Conservation (phyloP, 2,329 filamentous ascomycete species). For the Phialemonium atrogriseum region DNA sequence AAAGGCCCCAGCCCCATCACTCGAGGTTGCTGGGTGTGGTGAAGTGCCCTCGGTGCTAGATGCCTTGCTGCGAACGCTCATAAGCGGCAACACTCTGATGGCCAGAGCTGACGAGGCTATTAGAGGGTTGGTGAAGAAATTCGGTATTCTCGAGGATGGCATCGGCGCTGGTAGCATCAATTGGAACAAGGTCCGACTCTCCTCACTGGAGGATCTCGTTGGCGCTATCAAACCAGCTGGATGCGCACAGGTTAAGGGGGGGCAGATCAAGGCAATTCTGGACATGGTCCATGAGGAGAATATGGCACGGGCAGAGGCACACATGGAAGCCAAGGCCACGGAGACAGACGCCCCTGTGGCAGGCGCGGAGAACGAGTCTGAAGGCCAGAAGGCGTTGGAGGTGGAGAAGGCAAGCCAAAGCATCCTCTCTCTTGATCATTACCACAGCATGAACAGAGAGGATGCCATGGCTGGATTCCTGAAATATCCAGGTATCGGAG, state of each 20-base stretch:
- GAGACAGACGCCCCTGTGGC: slow-evolving; percentile 33
- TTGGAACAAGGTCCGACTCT: slow-evolving; percentile 61
- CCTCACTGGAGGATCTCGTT: slow-evolving; percentile 52
- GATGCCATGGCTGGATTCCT: slow-evolving; percentile 43
- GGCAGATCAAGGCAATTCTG: slow-evolving; percentile 64
- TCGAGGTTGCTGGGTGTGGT: slow-evolving; percentile 60
- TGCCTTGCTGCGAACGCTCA: slow-evolving; percentile 41
- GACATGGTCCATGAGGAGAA: slow-evolving; percentile 66
- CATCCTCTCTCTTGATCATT: slow-evolving; percentile 48
- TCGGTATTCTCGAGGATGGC: slow-evolving; percentile 53
- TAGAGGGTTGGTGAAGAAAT: slow-evolving; percentile 52
- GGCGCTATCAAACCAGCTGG: slow-evolving; percentile 64
- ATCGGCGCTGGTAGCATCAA: slow-evolving; percentile 64
- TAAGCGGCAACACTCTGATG: slow-evolving; percentile 43
- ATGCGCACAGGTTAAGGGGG: slow-evolving; percentile 61
- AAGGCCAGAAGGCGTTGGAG: slow-evolving; percentile 46
- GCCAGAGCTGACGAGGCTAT: slow-evolving; percentile 55
- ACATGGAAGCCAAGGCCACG: slow-evolving; percentile 32
- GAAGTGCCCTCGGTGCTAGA: slow-evolving; percentile 48
- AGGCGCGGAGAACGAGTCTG: slow-evolving; percentile 27
- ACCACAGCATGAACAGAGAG: slow-evolving; percentile 34
- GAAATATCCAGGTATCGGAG: slow-evolving; percentile 43
- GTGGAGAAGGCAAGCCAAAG: slow-evolving; percentile 47
- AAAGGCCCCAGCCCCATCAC: slow-evolving; percentile 60
- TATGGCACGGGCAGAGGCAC: slow-evolving; percentile 32